phyloP scores from a whole-genome alignment of 495 filamentous ascomycete species.

The Penicilliopsis zonata region DNA sequence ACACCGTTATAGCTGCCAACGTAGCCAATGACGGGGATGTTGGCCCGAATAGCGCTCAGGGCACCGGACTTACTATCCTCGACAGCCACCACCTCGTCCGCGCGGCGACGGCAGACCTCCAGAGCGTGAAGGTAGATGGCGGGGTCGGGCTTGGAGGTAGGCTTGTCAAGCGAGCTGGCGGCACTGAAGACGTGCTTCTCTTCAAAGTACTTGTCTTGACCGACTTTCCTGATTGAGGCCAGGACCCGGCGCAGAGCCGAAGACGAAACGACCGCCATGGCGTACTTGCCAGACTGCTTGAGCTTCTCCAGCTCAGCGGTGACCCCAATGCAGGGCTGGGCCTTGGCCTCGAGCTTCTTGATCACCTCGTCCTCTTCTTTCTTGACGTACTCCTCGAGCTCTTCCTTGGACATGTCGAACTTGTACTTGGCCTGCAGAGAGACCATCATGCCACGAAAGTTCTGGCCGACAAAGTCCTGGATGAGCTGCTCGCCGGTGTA shows the following conservation, averaged over 20 bases:
- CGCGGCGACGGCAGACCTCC: conserved; percentile 58
- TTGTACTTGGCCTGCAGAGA: conserved; percentile 65
- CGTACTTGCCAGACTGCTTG: conserved; percentile 50
- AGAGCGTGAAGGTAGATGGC: conserved; percentile 82
- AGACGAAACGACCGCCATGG: conserved; percentile 70
- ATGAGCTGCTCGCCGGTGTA: conserved; percentile 76
- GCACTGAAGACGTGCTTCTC: conserved; percentile 68
- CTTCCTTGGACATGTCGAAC: conserved; percentile 53
- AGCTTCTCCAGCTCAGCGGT: conserved; percentile 56
- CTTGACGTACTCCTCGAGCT: conserved; percentile 66
- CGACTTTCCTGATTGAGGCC: conserved; percentile 71
- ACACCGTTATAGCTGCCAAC: conserved; percentile 66
- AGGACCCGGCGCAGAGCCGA: conserved; percentile 67
- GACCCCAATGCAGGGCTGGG: conserved; percentile 63
- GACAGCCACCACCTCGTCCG: conserved; percentile 68
- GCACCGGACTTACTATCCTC: conserved; percentile 88
- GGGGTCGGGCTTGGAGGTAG: conserved; percentile 86
- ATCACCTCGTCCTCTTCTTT: conserved; percentile 78
- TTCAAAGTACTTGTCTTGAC: conserved; percentile 70
- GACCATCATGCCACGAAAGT: conserved; percentile 86
- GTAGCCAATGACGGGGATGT: conserved; percentile 75
- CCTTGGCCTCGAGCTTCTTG: conserved; percentile 59
- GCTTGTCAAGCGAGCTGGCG: conserved; percentile 62
- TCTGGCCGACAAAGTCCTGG: conserved; percentile 85
- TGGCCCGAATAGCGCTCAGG: conserved; percentile 67